Conservation (phyloP, 75 land plant species). For the Pinus albicaulis region DNA sequence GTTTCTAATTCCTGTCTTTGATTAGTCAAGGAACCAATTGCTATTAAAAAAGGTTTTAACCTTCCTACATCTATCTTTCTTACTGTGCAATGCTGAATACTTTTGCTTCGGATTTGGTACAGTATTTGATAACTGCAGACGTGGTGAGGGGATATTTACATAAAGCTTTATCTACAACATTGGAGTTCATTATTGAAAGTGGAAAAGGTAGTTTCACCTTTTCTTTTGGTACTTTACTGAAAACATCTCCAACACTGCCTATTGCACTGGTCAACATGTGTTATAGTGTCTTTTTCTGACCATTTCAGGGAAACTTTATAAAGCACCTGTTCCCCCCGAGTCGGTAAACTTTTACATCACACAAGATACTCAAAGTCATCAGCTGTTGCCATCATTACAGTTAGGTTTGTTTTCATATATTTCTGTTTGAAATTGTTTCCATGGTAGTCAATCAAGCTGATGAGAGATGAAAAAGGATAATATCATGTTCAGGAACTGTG, state of each 20-base stretch:
- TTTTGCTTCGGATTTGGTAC: conserved; percentile 10
- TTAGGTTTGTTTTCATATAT: conserved; percentile 48
- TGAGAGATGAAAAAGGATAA: neutral
- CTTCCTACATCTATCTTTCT: neutral
- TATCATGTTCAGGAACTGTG: neutral
- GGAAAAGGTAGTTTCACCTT: conserved; percentile 47
- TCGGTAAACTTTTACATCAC: conserved; percentile 79
- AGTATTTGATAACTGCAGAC: conserved; percentile 81
- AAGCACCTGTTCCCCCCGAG: conserved; percentile 38
- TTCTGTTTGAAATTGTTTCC: neutral
- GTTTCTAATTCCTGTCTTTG: neutral
- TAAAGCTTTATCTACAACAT: conserved; percentile 55
- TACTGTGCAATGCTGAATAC: conserved; percentile 3
- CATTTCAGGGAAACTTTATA: conserved; percentile 40
- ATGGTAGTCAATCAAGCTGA: too few species aligned
- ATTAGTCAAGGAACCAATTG: neutral
- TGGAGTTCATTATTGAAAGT: conserved; percentile 81
- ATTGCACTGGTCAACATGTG: neutral
- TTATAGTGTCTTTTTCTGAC: neutral
- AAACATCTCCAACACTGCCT: neutral
- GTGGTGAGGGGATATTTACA: conserved; percentile 70
- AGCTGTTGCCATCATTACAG: conserved; percentile 62
- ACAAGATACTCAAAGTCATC: conserved; percentile 89
- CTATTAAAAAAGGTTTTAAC: neutral
- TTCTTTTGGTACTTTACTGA: neutral